These are phyloP conservation scores for Beauveria asiatica DNA, from an alignment of 2,329 filamentous ascomycete genomes.

Conservation along the genomic window DNA sequence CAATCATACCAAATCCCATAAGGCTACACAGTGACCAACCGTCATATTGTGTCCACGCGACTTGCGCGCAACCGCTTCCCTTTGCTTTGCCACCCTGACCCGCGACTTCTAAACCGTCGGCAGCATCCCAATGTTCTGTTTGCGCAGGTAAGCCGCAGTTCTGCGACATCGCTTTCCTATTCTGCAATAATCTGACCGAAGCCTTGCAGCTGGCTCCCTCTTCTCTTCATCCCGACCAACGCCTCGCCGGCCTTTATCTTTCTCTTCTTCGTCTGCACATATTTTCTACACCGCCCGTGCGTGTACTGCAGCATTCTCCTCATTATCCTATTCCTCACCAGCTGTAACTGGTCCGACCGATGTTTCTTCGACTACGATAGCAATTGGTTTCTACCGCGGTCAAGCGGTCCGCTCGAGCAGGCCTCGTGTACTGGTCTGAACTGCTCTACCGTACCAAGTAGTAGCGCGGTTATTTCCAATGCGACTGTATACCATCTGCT, in stretches of 20 bases:
- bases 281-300: conserved; percentile 92
- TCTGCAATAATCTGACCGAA: background rate
- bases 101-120: background rate
- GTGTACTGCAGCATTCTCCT: conserved; percentile 97
- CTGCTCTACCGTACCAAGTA: conserved; percentile 1
- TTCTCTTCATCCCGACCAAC: conserved; percentile 82
- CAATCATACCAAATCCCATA: background rate
- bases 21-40: too few relatives aligned
- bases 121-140: conserved; percentile 46
- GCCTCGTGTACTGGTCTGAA: conserved; percentile 18
- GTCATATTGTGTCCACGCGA: too few relatives aligned
- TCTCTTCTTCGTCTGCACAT: conserved; percentile 85
- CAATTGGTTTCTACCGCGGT: conserved; percentile 88
- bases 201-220: conserved; percentile 64
- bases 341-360: conserved; percentile 79
- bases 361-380: conserved; percentile 89
- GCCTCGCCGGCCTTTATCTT: conserved; percentile 79
- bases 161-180: background rate
- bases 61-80: background rate
- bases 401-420: conserved; percentile 21
- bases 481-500: conserved; percentile 46
- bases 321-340: conserved; percentile 86
- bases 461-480: conserved; percentile 32
- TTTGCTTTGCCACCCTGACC: background rate
- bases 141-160: conserved; percentile 41